Evolutionary conservation across 2,329 filamentous ascomycete species (phyloP).

Genomic region (Pseudopithomyces chartarum): DNA sequence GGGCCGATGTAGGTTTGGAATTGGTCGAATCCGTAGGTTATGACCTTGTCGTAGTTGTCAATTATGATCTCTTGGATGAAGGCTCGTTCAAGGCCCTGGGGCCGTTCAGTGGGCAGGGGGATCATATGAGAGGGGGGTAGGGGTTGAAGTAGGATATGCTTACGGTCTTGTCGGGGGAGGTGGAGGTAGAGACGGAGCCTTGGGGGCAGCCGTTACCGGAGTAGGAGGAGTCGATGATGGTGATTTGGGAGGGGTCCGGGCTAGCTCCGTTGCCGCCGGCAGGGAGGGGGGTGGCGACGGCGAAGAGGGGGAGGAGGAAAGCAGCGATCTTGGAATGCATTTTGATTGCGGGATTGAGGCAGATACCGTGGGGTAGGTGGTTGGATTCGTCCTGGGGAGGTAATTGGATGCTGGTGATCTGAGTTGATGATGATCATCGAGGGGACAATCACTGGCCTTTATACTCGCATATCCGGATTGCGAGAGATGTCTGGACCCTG

Average conservation of each 20-base stretch:
- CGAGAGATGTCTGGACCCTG: conserved; percentile 1
- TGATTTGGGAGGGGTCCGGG: conserved; percentile 31
- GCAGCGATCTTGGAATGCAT: conserved; percentile 39
- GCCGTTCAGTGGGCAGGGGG: neutral
- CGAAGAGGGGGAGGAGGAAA: conserved; percentile 34
- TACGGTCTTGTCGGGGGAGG: conserved; percentile 40
- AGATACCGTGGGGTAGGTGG: conserved; percentile 11
- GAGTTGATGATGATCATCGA: conserved; percentile 30
- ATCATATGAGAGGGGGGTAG: neutral
- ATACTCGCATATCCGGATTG: conserved; percentile 25
- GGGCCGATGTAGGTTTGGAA: conserved; percentile 45
- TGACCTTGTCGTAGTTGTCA: conserved; percentile 25
- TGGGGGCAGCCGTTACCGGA: conserved; percentile 43
- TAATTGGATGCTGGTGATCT: conserved; percentile 29
- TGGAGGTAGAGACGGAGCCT: conserved; percentile 38
- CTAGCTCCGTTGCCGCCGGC: conserved; percentile 16
- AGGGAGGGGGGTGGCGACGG: conserved; percentile 31
- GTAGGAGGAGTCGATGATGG: conserved; percentile 36
- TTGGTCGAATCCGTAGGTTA: conserved; percentile 40
- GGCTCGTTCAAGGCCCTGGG: conserved; percentile 2
- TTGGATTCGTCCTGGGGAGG: conserved; percentile 13
- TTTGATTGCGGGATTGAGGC: conserved; percentile 15
- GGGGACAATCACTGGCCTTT: conserved; percentile 23
- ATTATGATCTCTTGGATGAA: conserved; percentile 7
- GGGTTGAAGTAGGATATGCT: conserved; percentile 4